These are phyloP conservation scores for Atalantia buxifolia DNA, from an alignment of 345 rosid genomes.

Conservation along the genomic window DNA sequence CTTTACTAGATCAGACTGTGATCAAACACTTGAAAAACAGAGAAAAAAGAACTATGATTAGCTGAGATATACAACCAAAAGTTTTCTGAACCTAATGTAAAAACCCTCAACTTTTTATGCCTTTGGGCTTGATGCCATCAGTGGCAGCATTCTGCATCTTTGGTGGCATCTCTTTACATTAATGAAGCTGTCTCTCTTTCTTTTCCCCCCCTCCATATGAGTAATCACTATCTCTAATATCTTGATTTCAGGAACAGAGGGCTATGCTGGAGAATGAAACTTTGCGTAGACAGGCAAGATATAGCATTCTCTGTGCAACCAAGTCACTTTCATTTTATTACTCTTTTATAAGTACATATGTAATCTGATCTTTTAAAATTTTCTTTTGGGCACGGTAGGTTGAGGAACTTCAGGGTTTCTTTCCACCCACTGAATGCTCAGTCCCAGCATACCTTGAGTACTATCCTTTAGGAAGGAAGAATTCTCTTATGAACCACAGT, in stretches of 20 bases:
- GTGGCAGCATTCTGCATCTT: not conserved
- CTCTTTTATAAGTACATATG: not conserved
- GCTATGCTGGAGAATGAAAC: conserved; percentile 86
- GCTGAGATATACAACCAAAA: not conserved
- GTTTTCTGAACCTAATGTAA: not conserved
- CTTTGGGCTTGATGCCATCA: not conserved
- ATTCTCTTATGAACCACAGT: conserved; percentile 27
- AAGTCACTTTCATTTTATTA: not conserved
- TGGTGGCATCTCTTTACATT: not conserved
- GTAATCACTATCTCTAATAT: not conserved
- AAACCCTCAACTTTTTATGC: not conserved
- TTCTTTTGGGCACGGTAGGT: conserved; percentile 47
- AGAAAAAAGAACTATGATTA: not conserved
- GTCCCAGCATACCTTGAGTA: conserved; percentile 51
- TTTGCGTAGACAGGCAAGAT: conserved; percentile 74
- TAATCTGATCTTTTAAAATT: not conserved
- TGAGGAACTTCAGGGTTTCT: conserved; percentile 72
- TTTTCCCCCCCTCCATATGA: not conserved
- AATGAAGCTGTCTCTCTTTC: not conserved
- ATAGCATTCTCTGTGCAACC: conserved; percentile 9
- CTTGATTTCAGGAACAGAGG: conserved; percentile 61
- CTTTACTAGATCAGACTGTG: not conserved
- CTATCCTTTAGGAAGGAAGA: conserved; percentile 49
- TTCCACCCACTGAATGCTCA: conserved; percentile 41
- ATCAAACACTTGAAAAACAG: not conserved